phyloP scores from a whole-genome alignment of 352 stramenopile genomes.

The Phytopythium oedochilum region DNA sequence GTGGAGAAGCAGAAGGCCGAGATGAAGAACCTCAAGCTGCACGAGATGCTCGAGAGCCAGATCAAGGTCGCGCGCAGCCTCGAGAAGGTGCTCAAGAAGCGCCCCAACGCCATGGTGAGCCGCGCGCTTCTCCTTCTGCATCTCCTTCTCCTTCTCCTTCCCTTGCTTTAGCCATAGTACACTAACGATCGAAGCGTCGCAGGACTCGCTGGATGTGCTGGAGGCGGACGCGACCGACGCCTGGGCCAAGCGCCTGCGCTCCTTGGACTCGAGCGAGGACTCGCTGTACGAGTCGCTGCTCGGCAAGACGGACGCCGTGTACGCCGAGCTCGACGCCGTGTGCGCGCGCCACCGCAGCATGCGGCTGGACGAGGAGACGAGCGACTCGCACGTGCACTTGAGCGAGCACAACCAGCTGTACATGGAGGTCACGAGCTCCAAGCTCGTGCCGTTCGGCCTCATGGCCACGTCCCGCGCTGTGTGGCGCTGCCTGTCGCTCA shows the following conservation, averaged over 20 bases:
- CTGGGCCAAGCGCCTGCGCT: slow-evolving; percentile 2
- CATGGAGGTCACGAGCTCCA: slow-evolving; percentile 35
- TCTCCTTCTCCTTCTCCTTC: no score
- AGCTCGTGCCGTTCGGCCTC: slow-evolving; percentile 39
- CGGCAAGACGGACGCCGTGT: slow-evolving; percentile 19
- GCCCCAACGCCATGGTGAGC: slow-evolving; percentile 4
- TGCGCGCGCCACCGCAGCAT: slow-evolving; percentile 21
- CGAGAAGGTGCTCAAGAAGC: slow-evolving; percentile 38
- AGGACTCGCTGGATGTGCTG: slow-evolving; percentile 3
- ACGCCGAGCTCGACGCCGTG: slow-evolving; percentile 21
- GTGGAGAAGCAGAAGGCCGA: slow-evolving; percentile 21
- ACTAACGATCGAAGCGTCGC: not conserved
- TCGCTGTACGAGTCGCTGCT: slow-evolving; percentile 20
- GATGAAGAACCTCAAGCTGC: slow-evolving; percentile 20
- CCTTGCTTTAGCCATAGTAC: not conserved
- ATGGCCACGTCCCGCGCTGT: slow-evolving; percentile 28
- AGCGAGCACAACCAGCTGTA: slow-evolving; percentile 18
- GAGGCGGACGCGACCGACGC: not conserved
- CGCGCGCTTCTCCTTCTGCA: not conserved
- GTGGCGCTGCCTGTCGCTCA: slow-evolving; percentile 29
- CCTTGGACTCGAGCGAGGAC: slow-evolving; percentile 9
- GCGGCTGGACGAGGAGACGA: slow-evolving; percentile 22
- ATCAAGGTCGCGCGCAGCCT: slow-evolving; percentile 44
- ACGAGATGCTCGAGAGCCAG: slow-evolving; percentile 26
- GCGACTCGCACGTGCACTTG: slow-evolving; percentile 22